These are phyloP conservation scores for Aspergillus cristatus DNA, from an alignment of 495 filamentous ascomycete species.

Conservation along the genomic window DNA sequence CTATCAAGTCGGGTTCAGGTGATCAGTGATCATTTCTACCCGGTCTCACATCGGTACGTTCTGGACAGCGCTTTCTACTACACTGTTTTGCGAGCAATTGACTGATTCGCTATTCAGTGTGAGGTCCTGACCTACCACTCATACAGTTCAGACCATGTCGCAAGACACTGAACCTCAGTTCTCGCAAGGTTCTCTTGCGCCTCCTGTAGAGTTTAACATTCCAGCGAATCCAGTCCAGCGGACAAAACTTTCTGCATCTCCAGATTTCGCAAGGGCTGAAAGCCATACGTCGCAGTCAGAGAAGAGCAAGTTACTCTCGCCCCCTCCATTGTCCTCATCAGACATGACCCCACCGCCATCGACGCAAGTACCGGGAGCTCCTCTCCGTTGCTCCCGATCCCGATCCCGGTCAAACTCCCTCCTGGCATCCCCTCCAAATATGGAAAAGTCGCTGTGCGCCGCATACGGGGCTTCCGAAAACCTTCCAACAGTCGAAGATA, in stretches of 20 bases:
- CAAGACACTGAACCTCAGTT: conserved; percentile 18
- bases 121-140: conserved; percentile 8
- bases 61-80: conserved; percentile 12
- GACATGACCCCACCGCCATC: conserved; percentile 69
- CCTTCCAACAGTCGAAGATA: conserved; percentile 52
- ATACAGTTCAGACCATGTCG: conserved; percentile 24
- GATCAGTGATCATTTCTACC: neutral
- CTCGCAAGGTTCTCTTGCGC: conserved; percentile 30
- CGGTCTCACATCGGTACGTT: conserved; percentile 21
- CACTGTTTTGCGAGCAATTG: conserved; percentile 2
- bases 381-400: conserved; percentile 25
- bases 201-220: conserved; percentile 30
- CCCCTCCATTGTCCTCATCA: conserved; percentile 32
- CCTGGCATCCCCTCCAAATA: conserved; percentile 49
- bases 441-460: conserved; percentile 45
- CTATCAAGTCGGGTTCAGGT: too few species aligned
- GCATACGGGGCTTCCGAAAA: conserved; percentile 41
- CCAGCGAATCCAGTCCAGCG: conserved; percentile 29
- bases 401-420: conserved; percentile 35
- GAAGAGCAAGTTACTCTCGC: conserved; percentile 27
- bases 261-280: conserved; percentile 23
- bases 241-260: conserved; percentile 32
- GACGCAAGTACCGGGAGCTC: conserved; percentile 48
- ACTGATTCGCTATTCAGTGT: conserved; percentile 7
- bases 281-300: conserved; percentile 23